phyloP scores from a whole-genome alignment of 2,329 filamentous ascomycete genomes.

The Fusarium begoniae region DNA sequence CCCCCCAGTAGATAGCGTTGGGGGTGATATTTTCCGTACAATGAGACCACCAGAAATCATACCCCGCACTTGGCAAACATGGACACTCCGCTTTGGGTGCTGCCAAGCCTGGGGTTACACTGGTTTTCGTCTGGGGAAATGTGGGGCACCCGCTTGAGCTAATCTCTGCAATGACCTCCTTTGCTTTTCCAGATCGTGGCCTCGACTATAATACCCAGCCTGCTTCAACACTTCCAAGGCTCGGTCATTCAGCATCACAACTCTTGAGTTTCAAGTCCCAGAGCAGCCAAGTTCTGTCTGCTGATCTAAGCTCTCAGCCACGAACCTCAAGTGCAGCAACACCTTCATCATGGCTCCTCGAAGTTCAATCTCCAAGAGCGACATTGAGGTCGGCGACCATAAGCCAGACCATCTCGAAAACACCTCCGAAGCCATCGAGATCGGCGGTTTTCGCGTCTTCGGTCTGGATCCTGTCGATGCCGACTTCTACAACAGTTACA shows the following conservation, averaged over 20 bases:
- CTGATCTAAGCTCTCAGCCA: too few species aligned
- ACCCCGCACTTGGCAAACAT: constrained; percentile 32
- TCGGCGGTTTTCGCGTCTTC: constrained; percentile 34
- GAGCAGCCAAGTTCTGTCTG: not conserved
- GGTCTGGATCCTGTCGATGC: constrained; percentile 35
- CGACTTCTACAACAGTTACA: constrained; percentile 36
- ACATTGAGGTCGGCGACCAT: constrained; percentile 25
- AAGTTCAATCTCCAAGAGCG: constrained; percentile 38
- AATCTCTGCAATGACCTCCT: constrained; percentile 1
- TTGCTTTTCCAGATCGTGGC: constrained; percentile 3
- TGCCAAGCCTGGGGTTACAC: constrained; percentile 30
- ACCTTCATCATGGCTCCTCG: constrained; percentile 22
- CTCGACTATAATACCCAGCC: constrained; percentile 30
- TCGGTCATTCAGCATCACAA: not conserved
- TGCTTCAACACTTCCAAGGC: not conserved
- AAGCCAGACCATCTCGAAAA: constrained; percentile 31
- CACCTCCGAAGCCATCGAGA: constrained; percentile 28
- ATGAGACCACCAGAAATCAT: constrained; percentile 7
- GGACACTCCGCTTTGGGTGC: constrained; percentile 8
- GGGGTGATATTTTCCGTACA: constrained; percentile 25
- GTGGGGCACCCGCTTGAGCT: not conserved
- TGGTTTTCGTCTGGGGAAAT: constrained; percentile 24
- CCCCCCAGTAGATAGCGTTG: not conserved
- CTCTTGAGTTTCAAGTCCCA: not conserved
- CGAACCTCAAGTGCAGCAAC: not conserved